Evolutionary conservation across 2,329 filamentous ascomycete genomes (phyloP).

Genomic region (Diplocarpon mali): DNA sequence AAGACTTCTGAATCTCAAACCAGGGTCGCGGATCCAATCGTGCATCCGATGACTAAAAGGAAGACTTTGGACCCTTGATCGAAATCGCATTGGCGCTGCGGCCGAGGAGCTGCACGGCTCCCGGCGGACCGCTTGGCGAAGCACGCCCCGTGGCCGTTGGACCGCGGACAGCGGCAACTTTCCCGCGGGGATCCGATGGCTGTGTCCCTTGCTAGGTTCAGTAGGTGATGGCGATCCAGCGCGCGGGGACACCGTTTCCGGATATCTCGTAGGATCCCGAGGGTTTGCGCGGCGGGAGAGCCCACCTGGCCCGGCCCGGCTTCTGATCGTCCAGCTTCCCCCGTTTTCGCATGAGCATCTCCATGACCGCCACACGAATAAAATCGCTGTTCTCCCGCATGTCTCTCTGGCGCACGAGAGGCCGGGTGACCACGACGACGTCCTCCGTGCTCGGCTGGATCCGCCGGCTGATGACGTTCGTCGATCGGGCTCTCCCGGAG

Average conservation of each 20-base stretch:
- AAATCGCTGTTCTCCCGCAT: conserved; percentile 62
- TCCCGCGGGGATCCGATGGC: background rate
- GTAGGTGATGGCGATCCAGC: conserved; percentile 39
- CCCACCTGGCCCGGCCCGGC: conserved; percentile 55
- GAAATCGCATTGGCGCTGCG: too few relatives aligned
- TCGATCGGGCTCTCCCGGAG: conserved; percentile 30
- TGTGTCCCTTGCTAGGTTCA: background rate
- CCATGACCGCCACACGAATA: conserved; percentile 59
- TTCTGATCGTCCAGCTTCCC: conserved; percentile 56
- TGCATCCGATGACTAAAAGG: too few relatives aligned
- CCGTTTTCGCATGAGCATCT: conserved; percentile 58
- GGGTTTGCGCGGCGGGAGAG: conserved; percentile 49
- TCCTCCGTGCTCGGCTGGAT: conserved; percentile 22
- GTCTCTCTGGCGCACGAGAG: conserved; percentile 47
- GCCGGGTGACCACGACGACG: conserved; percentile 30
- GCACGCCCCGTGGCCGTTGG: too few relatives aligned
- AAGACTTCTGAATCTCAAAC: too few relatives aligned
- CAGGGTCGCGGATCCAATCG: too few relatives aligned
- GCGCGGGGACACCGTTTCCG: conserved; percentile 44
- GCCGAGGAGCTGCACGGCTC: too few relatives aligned
- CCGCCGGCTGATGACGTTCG: conserved; percentile 23
- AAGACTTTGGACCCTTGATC: too few relatives aligned
- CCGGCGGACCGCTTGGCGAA: too few relatives aligned
- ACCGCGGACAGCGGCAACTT: too few relatives aligned
- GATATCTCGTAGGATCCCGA: conserved; percentile 42